phyloP scores from a whole-genome alignment of 306 rosid genomes.

The Corylus avellana region DNA sequence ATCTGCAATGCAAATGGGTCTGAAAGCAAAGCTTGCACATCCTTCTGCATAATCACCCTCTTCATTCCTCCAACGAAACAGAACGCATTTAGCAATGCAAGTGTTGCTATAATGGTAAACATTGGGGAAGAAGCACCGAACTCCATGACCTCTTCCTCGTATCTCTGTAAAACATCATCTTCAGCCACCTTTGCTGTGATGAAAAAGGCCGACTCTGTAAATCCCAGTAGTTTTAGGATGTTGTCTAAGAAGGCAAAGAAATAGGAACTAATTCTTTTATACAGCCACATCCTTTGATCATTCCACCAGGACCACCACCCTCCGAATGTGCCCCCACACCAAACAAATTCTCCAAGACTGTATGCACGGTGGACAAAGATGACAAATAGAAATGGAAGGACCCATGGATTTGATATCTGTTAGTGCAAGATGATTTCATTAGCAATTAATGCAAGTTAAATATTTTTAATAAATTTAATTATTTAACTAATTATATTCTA shows the following conservation, averaged over 20 bases:
- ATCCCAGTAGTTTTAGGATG: background rate
- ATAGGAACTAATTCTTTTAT: background rate
- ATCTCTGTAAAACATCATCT: background rate
- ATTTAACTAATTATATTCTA: too few species aligned
- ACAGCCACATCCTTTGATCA: slow-evolving; percentile 10
- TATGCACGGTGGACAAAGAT: background rate
- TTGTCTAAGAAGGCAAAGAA: background rate
- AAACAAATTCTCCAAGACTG: background rate
- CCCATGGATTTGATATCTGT: background rate
- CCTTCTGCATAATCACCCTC: background rate
- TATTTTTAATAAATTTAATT: background rate
- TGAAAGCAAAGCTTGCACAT: background rate
- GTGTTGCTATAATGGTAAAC: slow-evolving; percentile 1
- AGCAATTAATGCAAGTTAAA: too few species aligned
- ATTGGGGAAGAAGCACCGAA: background rate
- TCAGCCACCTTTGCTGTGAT: slow-evolving; percentile 5
- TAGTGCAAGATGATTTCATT: background rate
- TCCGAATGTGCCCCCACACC: background rate
- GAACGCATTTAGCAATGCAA: background rate
- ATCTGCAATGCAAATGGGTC: background rate
- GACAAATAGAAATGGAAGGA: background rate
- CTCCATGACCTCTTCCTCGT: background rate
- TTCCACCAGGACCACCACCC: slow-evolving; percentile 16
- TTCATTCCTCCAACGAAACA: background rate
- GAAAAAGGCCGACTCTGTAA: background rate